Evolutionary conservation across 2,329 filamentous ascomycete genomes (phyloP), one percentile per base, ranked within the genome.

Genomic region (Westerdykella ornata): DNA sequence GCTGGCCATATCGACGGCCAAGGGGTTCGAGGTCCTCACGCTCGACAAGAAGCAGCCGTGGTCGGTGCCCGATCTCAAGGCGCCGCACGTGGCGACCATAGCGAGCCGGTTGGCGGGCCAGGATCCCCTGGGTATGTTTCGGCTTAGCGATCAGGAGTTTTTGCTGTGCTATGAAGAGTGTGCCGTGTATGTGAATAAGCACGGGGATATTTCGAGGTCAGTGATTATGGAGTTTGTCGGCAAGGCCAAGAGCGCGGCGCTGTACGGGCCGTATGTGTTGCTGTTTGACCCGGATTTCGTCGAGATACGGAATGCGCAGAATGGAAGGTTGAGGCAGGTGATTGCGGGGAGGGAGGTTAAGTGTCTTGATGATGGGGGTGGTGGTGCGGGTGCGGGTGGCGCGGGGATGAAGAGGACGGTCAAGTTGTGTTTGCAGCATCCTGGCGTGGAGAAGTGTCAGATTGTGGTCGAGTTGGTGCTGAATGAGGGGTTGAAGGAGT

Each of bases 151-250:
- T 39, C 60, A 66, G 40, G 67, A 95, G 64, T 98, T 97, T 68
- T 72, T 98, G 18, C 80, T 96, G 37, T 87, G 85, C 29, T 98
- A 97, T 65, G 86, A 94, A 66, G 88, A 96, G 66, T 97, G 90
- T 55, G 92, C 89, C 14, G 89, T 98, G 7, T 98, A 97, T 59
- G 85, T 97, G 60, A 94, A 98, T 72, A 96, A 97, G 68, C 88
- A 97, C 66, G 92, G 92, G 51, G 92, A 98, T 47, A 88, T 98
- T 19, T 90, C 82, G 30, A 84, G 94, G 35, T 88, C 84, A 19
- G 87, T 97, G 44, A 89, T 97, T 58, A 95, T 98, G 88, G 88
- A 97, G 62, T 98, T 97, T 65, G 92, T 94, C n/a, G 92, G 92
- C 52, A 90, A 84, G 57, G 92, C 92, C 1, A 82, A 84, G 47